Evolutionary conservation across 768 basidiomycete genomes (phyloP).

Genomic region (Pleurotus ostreatus): DNA sequence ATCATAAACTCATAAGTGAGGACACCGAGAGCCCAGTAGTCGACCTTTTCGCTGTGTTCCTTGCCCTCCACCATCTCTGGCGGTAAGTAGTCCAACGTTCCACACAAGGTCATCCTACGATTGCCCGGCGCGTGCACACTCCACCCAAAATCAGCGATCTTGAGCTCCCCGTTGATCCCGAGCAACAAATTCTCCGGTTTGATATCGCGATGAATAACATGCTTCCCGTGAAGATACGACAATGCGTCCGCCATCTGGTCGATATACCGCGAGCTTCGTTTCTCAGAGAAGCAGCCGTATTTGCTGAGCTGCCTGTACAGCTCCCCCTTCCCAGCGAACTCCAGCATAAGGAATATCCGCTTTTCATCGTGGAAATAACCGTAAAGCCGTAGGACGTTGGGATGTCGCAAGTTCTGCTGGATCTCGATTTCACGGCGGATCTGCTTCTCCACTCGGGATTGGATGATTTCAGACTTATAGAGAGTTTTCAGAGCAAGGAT

Average conservation of each 20-base stretch:
- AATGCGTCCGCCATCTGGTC: constrained; percentile 98
- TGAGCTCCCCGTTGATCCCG: constrained; percentile 93
- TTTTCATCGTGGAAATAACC: constrained; percentile 99
- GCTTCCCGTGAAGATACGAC: constrained; percentile 87
- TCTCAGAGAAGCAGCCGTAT: constrained; percentile 83
- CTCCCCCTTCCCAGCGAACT: constrained; percentile 96
- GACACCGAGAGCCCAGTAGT: constrained; percentile 97
- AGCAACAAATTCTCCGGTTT: constrained; percentile 97
- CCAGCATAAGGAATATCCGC: constrained; percentile 96
- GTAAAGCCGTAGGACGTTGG: constrained; percentile 89
- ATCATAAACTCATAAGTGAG: constrained; percentile 92
- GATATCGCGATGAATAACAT: constrained; percentile 98
- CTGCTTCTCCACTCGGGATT: constrained; percentile 92
- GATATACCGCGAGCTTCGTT: constrained; percentile 84
- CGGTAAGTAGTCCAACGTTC: constrained; percentile 94
- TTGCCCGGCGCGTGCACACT: constrained; percentile 94
- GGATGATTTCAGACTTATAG: constrained; percentile 94
- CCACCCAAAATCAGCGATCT: constrained; percentile 99
- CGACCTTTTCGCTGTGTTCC: constrained; percentile 86
- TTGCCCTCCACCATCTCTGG: constrained; percentile 97
- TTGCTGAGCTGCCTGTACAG: constrained; percentile 94
- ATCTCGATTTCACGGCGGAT: constrained; percentile 98
- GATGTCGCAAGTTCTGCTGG: constrained; percentile 93
- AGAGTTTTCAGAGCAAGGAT: constrained; percentile 96
- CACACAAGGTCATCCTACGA: constrained; percentile 86